Evolutionary conservation across 2,329 filamentous ascomycete species (phyloP).

Genomic region (Ophiocordyceps australis): DNA sequence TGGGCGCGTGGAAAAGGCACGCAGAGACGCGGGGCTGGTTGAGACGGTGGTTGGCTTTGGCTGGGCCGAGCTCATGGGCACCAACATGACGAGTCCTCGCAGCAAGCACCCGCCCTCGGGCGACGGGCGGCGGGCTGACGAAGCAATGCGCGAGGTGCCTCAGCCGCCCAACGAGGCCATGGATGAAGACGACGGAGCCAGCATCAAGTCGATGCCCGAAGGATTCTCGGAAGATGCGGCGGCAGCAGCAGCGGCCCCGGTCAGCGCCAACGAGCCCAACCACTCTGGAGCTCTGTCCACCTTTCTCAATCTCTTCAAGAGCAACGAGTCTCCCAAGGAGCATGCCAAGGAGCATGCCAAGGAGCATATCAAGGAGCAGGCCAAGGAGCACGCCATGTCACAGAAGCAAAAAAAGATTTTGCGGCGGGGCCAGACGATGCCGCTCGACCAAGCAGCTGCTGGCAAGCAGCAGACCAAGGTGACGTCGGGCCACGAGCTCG

Average conservation of each 20-base stretch:
- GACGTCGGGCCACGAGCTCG: constrained; percentile 30
- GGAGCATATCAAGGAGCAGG: constrained; percentile 29
- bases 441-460: constrained; percentile 8
- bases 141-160: constrained; percentile 41
- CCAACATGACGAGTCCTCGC: constrained; percentile 34
- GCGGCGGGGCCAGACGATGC: constrained; percentile 57
- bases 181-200: constrained; percentile 46
- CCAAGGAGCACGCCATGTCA: constrained; percentile 28
- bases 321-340: constrained; percentile 29
- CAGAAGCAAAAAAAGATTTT: constrained; percentile 54
- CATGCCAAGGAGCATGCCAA: constrained; percentile 51
- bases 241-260: constrained; percentile 7
- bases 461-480: constrained; percentile 13
- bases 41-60: constrained; percentile 88
- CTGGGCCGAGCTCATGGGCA: constrained; percentile 75
- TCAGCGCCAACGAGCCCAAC: constrained; percentile 16
- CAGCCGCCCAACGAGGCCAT: constrained; percentile 50
- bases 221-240: constrained; percentile 10
- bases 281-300: constrained; percentile 28
- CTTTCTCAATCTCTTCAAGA: constrained; percentile 60
- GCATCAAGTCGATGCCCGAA: constrained; percentile 26
- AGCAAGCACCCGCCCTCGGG: constrained; percentile 21
- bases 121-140: constrained; percentile 12
- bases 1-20: constrained; percentile 83
- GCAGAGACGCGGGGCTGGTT: constrained; percentile 78